These are phyloP conservation scores for Beauveria sp. DNA, from an alignment of 2,329 filamentous ascomycete genomes.

Conservation along the genomic window DNA sequence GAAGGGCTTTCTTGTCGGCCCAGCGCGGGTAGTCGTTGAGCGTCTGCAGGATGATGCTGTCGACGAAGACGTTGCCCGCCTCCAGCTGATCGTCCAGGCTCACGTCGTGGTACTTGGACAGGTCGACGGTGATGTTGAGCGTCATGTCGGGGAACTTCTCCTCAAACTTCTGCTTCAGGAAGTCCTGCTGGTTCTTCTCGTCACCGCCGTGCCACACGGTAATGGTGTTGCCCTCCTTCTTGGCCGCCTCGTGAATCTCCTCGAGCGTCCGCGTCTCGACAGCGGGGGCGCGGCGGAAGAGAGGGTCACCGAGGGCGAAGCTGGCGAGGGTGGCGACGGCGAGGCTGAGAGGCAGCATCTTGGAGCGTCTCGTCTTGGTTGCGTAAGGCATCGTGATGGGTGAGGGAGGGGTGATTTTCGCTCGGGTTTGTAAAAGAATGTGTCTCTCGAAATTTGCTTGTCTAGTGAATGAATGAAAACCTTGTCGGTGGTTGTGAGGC, in stretches of 20 bases:
- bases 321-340: background rate
- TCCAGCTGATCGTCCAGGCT: slow-evolving; percentile 39
- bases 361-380: background rate
- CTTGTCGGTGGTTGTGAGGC: background rate
- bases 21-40: slow-evolving; percentile 45
- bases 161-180: slow-evolving; percentile 37
- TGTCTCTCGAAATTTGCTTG: background rate
- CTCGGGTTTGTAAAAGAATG: background rate
- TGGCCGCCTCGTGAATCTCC: slow-evolving; percentile 41
- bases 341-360: background rate
- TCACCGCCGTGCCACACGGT: slow-evolving; percentile 44
- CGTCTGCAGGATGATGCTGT: slow-evolving; percentile 42
- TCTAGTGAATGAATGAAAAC: background rate
- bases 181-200: slow-evolving; percentile 31
- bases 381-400: background rate
- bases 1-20: slow-evolving; percentile 37
- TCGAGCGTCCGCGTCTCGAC: slow-evolving; percentile 39
- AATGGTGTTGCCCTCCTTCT: slow-evolving; percentile 34
- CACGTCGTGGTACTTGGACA: slow-evolving; percentile 48
- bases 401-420: background rate
- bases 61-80: slow-evolving; percentile 27
- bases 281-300: background rate
- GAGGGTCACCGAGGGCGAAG: background rate
- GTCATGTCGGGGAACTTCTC: slow-evolving; percentile 40
- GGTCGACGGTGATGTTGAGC: slow-evolving; percentile 45